Base-by-base conservation (phyloP, 495 filamentous ascomycete species). In the Parathielavia hyrcaniae region DNA sequence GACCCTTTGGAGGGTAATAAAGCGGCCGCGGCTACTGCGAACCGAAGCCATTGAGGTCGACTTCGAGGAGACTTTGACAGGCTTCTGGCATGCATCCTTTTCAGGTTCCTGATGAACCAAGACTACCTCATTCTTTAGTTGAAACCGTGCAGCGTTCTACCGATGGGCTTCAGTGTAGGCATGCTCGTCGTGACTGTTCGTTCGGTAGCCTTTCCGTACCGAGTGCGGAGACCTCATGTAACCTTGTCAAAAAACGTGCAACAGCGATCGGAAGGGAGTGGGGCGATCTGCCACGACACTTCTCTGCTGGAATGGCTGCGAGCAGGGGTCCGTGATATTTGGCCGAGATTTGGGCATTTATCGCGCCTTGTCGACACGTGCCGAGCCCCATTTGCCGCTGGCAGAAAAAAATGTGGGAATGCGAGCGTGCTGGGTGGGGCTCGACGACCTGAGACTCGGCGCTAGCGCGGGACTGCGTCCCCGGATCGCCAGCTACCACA, bases 281-380 rank as follows among this genome's bases (percentile, higher is more conserved):
- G 53, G 45, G 53, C 53, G 53, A 56, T 56, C 53, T 56, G 34
- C 53, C 53, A 40, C 39, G 53, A 30, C 26, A 30, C 26, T 3
- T 6, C 44, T 12, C 17, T 17, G 36, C 39, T 34, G 39, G 16
- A 40, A 20, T 36, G 22, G 35, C 35, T 20, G 0, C 12, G 8
- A 7, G 30, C 40, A 9, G 8, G 34, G 32, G 26, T 47, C 14
- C 30, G 34, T n/a, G n/a, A n/a, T 36, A 55, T 55, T 55, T 55
- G 53, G 53, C 53, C 53, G 53, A 55, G 16, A 55, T 55, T 53
- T 53, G 48, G 47, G 48, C 48, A 41, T 43, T 53, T 40, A 46
- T n/a, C 16, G 22, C 44, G 26, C 16, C 23, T 26, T 32, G 13
- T 47, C 30, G 34, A 55, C 53, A 55, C 53, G 53, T 55, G 53